These are phyloP conservation scores for Talaromyces marneffei DNA, from an alignment of 2,329 filamentous ascomycete genomes.

Conservation along the genomic window DNA sequence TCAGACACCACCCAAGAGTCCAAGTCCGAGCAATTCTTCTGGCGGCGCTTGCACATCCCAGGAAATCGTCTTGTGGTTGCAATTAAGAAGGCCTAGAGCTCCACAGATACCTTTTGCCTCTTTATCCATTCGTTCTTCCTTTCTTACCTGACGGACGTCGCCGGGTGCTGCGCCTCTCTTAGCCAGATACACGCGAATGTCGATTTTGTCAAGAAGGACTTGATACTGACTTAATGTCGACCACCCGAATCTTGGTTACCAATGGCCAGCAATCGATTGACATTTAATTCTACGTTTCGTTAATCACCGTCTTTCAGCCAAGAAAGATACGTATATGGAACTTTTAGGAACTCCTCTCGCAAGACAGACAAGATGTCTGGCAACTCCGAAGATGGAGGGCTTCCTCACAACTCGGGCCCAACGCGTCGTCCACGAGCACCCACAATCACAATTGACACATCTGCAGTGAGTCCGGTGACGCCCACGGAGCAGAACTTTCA, in stretches of 20 bases:
- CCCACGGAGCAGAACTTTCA: conserved; percentile 14
- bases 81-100: background rate
- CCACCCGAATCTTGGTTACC: background rate
- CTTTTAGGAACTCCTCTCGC: background rate
- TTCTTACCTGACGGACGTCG: background rate
- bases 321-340: background rate
- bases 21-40: background rate
- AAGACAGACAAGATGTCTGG: conserved; percentile 27
- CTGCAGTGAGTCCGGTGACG: conserved; percentile 41
- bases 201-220: background rate
- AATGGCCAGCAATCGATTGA: background rate
- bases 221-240: background rate
- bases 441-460: conserved; percentile 54
- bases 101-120: background rate
- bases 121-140: background rate
- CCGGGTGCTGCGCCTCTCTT: conserved; percentile 2
- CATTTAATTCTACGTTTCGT: background rate
- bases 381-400: conserved; percentile 22
- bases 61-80: background rate
- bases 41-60: background rate
- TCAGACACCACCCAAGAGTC: background rate
- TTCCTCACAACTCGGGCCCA: conserved; percentile 27
- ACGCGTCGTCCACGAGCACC: conserved; percentile 43
- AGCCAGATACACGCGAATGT: background rate
- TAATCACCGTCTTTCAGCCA: background rate